Percentiles rank a stretch among this genome's conserved stretches.
Conservation (phyloP, 2,329 filamentous ascomycete species). For the Sclerotinia nivalis region DNA sequence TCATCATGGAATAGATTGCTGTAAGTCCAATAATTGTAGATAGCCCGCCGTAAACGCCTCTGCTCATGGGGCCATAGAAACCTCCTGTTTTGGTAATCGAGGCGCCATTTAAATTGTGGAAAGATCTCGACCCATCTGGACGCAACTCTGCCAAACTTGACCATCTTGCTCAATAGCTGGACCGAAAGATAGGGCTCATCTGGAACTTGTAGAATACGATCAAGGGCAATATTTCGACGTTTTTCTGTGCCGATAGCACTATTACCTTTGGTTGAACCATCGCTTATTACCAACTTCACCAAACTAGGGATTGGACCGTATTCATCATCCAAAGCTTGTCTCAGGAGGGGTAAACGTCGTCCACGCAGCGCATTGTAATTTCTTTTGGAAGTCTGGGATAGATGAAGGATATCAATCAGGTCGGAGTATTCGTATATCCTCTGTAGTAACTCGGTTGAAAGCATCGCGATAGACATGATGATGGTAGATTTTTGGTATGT, state of each 20-base stretch:
- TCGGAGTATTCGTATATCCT: constrained; percentile 38
- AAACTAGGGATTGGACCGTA: constrained; percentile 37
- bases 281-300: constrained; percentile 36
- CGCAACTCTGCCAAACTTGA: constrained; percentile 37
- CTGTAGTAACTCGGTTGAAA: constrained; percentile 41
- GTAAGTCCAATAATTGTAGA: constrained; percentile 41
- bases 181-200: constrained; percentile 34
- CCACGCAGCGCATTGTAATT: constrained; percentile 37
- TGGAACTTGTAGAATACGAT: constrained; percentile 32
- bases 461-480: constrained; percentile 37
- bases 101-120: constrained; percentile 39
- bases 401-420: constrained; percentile 37
- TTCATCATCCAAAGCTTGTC: constrained; percentile 35
- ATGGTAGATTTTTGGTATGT: neutral
- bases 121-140: constrained; percentile 40
- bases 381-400: constrained; percentile 37
- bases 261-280: constrained; percentile 34
- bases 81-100: constrained; percentile 37
- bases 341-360: constrained; percentile 34
- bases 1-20: constrained; percentile 39
- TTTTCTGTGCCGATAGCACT: constrained; percentile 38
- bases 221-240: constrained; percentile 35
- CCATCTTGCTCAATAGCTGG: constrained; percentile 39
- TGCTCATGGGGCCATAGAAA: constrained; percentile 36
- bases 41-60: constrained; percentile 35